Evolutionary conservation across 1,284 basidiomycete genomes (phyloP).

Genomic region (Fomitopsis palustris): DNA sequence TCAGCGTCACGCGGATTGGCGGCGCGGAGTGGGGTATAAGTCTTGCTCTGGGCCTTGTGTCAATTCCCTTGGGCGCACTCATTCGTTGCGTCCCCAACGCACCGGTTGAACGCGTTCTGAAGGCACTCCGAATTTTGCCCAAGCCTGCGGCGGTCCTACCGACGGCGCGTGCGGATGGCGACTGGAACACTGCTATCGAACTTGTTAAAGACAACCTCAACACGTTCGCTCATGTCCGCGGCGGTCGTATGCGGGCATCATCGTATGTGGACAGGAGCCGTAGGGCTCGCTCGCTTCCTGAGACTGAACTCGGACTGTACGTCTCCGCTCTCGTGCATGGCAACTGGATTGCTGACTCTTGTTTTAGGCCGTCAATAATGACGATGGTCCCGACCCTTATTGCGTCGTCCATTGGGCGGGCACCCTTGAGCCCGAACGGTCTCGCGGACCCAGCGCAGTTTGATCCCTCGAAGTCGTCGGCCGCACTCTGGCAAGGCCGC

Average conservation of each 20-base stretch:
- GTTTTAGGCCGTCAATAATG: conserved; percentile 60
- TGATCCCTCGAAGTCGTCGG: conserved; percentile 78
- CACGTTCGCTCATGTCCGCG: conserved; percentile 79
- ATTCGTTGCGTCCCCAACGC: conserved; percentile 81
- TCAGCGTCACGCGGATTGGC: conserved; percentile 80
- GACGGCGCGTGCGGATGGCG: conserved; percentile 53
- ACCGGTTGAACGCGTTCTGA: conserved; percentile 76
- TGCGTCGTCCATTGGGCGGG: conserved; percentile 79
- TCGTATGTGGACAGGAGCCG: conserved; percentile 81
- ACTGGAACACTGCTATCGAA: conserved; percentile 72
- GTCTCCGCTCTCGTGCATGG: conserved; percentile 15
- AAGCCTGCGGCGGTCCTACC: conserved; percentile 66
- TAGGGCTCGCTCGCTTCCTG: conserved; percentile 47
- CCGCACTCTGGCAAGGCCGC: conserved; percentile 78
- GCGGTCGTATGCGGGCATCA: conserved; percentile 81
- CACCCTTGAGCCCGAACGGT: conserved; percentile 50
- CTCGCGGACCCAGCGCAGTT: conserved; percentile 72
- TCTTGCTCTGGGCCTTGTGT: conserved; percentile 80
- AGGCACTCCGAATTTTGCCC: conserved; percentile 61
- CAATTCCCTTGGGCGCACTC: conserved; percentile 85
- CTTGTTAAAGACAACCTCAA: conserved; percentile 83
- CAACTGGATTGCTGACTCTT: conserved; percentile 16
- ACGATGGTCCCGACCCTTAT: conserved; percentile 89
- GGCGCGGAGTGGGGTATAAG: conserved; percentile 94
- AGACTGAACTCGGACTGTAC: conserved; percentile 36